Evolutionary conservation across 176 grass and related monocot genomes (phyloP).

Genomic region (Alloteropsis semialata): DNA sequence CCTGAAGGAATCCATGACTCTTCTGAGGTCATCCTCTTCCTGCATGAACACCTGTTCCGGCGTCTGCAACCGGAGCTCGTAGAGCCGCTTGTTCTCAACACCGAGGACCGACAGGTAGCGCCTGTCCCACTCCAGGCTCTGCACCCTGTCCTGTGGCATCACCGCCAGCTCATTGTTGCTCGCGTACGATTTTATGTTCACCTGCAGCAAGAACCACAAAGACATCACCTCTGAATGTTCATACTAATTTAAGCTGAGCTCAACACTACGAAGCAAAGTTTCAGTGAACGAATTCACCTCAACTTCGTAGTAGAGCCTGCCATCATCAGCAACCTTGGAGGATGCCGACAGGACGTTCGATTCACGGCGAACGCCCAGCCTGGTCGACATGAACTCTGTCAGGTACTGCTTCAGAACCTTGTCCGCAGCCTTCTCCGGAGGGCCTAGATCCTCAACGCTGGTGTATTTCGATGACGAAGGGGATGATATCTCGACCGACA

Average conservation of each 20-base stretch:
- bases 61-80: constrained; percentile 75
- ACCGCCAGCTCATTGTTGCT: constrained; percentile 93
- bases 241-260: too few relatives aligned
- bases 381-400: constrained; percentile 82
- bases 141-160: constrained; percentile 84
- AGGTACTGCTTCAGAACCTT: constrained; percentile 76
- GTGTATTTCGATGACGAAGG: constrained; percentile 72
- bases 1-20: constrained; percentile 86
- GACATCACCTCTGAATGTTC: background rate
- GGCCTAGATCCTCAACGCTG: constrained; percentile 60
- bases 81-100: constrained; percentile 87
- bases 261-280: background rate
- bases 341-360: constrained; percentile 71
- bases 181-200: constrained; percentile 94
- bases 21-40: constrained; percentile 72
- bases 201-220: constrained; percentile 35
- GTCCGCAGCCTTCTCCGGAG: constrained; percentile 55
- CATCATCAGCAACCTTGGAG: constrained; percentile 67
- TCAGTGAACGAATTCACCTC: constrained; percentile 46
- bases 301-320: constrained; percentile 86
- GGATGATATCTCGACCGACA: constrained; percentile 80
- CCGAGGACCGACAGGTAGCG: constrained; percentile 81
- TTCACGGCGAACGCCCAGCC: constrained; percentile 61
- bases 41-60: constrained; percentile 70
- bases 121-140: constrained; percentile 84